A percentile compares a stretch with the other conserved stretches of the same genome.
These are phyloP conservation scores for Phialocephala subalpina DNA, from an alignment of 2,329 filamentous ascomycete genomes.

Conservation along the genomic window DNA sequence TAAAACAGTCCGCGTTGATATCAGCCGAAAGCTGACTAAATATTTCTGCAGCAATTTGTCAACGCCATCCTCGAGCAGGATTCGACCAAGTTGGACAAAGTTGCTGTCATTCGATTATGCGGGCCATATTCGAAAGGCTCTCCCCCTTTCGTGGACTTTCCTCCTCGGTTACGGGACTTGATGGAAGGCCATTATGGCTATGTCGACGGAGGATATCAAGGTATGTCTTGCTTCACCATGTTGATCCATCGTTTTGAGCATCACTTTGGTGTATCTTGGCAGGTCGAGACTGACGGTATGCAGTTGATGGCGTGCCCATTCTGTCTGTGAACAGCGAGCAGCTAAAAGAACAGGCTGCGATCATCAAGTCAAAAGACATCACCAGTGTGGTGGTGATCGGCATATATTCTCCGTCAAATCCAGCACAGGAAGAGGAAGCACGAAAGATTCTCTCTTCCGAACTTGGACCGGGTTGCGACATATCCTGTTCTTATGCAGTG, in stretches of 20 bases:
- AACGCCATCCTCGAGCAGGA: conserved; percentile 60
- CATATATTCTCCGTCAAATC: conserved; percentile 66
- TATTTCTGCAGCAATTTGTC: conserved; percentile 51
- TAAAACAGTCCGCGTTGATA: not conserved
- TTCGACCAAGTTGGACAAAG: conserved; percentile 55
- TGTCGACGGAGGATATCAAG: conserved; percentile 52
- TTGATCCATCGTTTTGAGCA: not conserved
- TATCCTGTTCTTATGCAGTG: conserved; percentile 59
- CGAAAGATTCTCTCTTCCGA: conserved; percentile 51
- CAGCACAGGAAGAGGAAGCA: conserved; percentile 59
- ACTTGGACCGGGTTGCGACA: conserved; percentile 52
- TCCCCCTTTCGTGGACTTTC: conserved; percentile 59
- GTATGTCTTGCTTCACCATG: conserved; percentile 24
- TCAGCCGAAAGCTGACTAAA: conserved; percentile 5
- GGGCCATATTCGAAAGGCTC: conserved; percentile 56
- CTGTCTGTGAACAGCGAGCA: conserved; percentile 34
- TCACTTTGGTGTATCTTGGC: not conserved
- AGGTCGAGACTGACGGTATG: conserved; percentile 16
- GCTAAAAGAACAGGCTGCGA: conserved; percentile 40
- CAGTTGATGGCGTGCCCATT: conserved; percentile 41
- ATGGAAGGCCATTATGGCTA: conserved; percentile 56
- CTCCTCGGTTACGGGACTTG: conserved; percentile 51
- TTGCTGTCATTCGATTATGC: conserved; percentile 60
- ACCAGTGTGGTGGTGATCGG: conserved; percentile 61
- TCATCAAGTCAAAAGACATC: conserved; percentile 46